These are phyloP conservation scores for Lithospermum erythrorhizon DNA, from an alignment of 257 asterid genomes.

Conservation along the genomic window DNA sequence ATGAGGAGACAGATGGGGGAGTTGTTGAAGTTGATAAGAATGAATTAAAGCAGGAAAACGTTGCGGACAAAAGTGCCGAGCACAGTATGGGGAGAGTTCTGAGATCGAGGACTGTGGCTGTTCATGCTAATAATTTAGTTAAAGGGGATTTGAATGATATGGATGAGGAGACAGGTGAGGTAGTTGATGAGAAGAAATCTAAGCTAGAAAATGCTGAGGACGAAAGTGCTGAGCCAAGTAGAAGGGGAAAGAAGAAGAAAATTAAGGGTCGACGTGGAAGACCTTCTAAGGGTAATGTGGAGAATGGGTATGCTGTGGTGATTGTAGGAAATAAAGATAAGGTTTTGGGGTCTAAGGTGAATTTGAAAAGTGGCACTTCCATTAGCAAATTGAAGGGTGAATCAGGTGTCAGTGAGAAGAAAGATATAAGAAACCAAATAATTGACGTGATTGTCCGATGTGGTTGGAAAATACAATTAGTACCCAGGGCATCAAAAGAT, in stretches of 20 bases:
- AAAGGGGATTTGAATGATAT: slow-evolving; percentile 14
- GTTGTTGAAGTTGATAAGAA: too few species aligned
- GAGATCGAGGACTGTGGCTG: slow-evolving; percentile 57
- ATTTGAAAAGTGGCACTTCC: slow-evolving; percentile 1
- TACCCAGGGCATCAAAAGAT: slow-evolving; percentile 46
- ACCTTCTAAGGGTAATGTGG: slow-evolving; percentile 19
- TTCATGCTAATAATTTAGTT: slow-evolving; percentile 23
- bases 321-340: slow-evolving; percentile 8
- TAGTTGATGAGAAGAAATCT: slow-evolving; percentile 5
- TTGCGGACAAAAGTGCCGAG: too few species aligned
- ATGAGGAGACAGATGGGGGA: too few species aligned
- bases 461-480: slow-evolving; percentile 75
- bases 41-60: too few species aligned
- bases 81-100: slow-evolving; percentile 40
- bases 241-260: slow-evolving; percentile 9
- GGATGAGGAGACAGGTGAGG: slow-evolving; percentile 11
- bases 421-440: slow-evolving; percentile 60
- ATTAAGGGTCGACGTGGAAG: slow-evolving; percentile 25
- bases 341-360: not conserved
- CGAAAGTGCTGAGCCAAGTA: slow-evolving; percentile 8
- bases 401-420: slow-evolving; percentile 29
- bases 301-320: slow-evolving; percentile 11
- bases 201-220: slow-evolving; percentile 4
- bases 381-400: slow-evolving; percentile 8
- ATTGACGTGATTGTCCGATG: slow-evolving; percentile 47